Percentiles rank a stretch among this genome's conserved stretches.
These are phyloP conservation scores for Gastrolobium bilobum DNA, from an alignment of 306 rosid genomes.

Conservation along the genomic window DNA sequence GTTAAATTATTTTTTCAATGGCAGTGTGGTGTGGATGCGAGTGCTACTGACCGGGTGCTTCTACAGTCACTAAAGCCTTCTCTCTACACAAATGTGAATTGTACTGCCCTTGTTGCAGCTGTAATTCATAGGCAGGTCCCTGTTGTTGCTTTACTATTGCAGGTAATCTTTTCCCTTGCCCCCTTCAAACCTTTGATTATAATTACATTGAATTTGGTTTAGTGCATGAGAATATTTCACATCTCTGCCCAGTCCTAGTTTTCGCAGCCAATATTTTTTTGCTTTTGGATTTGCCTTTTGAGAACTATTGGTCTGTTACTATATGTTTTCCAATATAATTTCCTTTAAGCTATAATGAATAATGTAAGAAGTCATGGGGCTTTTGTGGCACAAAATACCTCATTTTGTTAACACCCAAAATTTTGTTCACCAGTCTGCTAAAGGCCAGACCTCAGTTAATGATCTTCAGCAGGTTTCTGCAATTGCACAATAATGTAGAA, in stretches of 20 bases:
- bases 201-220: background rate
- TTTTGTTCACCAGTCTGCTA: constrained; percentile 1
- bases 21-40: constrained; percentile 87
- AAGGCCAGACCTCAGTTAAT: background rate
- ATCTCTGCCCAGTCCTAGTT: constrained; percentile 17
- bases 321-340: constrained; percentile 5
- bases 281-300: constrained; percentile 1
- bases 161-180: constrained; percentile 61
- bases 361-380: constrained; percentile 3
- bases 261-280: constrained; percentile 26
- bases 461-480: background rate
- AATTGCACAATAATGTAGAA: background rate
- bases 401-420: background rate
- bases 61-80: constrained; percentile 90
- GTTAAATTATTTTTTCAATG: constrained; percentile 44
- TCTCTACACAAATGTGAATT: constrained; percentile 84
- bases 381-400: constrained; percentile 11
- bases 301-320: constrained; percentile 23
- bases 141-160: constrained; percentile 74
- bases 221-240: constrained; percentile 16
- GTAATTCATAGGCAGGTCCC: constrained; percentile 87
- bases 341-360: constrained; percentile 12
- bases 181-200: constrained; percentile 39
- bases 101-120: constrained; percentile 89
- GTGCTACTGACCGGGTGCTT: constrained; percentile 72